Percentiles rank a stretch among this genome's conserved stretches.
phyloP scores from a whole-genome alignment of 108 stramenopile species.

The Mediolabrus comicus region DNA sequence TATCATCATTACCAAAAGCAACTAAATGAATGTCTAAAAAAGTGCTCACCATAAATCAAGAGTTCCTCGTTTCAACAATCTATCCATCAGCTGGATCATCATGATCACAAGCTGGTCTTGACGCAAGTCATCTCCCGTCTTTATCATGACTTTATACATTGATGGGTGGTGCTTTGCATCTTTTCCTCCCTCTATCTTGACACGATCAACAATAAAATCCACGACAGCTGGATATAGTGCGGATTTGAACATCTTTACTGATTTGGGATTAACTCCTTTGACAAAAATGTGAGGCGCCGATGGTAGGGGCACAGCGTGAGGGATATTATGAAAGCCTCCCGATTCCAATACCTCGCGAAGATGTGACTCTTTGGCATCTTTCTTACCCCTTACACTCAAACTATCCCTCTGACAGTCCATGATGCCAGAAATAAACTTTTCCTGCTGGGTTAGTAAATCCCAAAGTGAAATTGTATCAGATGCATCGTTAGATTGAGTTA shows the following conservation, averaged over 20 bases:
- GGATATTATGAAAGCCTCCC: slow-evolving; percentile 56
- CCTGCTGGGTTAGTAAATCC: slow-evolving; percentile 80
- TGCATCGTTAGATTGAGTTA: slow-evolving; percentile 1
- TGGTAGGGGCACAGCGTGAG: slow-evolving; percentile 87
- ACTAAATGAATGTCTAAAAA: slow-evolving; percentile 59
- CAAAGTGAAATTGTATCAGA: slow-evolving; percentile 50
- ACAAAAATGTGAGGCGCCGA: slow-evolving; percentile 88
- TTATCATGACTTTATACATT: slow-evolving; percentile 92
- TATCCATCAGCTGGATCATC: slow-evolving; percentile 98
- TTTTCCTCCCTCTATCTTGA: slow-evolving; percentile 7
- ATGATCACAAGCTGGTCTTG: slow-evolving; percentile 99
- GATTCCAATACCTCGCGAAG: slow-evolving; percentile 67
- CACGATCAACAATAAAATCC: slow-evolving; percentile 74
- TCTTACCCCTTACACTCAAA: slow-evolving; percentile 70
- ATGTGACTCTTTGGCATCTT: slow-evolving; percentile 87
- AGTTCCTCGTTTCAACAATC: slow-evolving; percentile 91
- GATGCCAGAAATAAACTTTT: slow-evolving; percentile 77
- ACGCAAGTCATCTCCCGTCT: slow-evolving; percentile 98
- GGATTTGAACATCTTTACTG: slow-evolving; percentile 88
- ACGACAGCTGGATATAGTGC: slow-evolving; percentile 96
- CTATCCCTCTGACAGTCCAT: slow-evolving; percentile 78
- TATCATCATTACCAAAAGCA: slow-evolving; percentile 50
- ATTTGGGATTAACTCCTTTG: slow-evolving; percentile 59
- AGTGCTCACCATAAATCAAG: slow-evolving; percentile 83
- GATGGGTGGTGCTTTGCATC: slow-evolving; percentile 17